phyloP scores from a whole-genome alignment of 2,329 filamentous ascomycete genomes.

The Alternaria rosae region DNA sequence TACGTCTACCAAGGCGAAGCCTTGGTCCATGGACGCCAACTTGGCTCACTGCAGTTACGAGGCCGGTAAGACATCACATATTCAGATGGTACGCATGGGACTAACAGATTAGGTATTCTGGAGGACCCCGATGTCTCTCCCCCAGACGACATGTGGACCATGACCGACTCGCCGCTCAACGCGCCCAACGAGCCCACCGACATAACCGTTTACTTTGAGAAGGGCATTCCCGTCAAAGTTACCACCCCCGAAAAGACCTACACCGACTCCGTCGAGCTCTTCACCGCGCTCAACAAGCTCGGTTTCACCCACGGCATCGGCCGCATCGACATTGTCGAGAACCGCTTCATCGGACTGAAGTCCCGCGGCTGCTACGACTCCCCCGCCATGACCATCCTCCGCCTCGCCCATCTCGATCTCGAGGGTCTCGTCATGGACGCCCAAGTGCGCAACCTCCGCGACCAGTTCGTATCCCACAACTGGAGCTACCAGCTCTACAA shows the following conservation, averaged over 20 bases:
- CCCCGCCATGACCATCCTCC: conserved; percentile 56
- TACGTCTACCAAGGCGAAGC: conserved; percentile 74
- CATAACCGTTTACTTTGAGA: conserved; percentile 75
- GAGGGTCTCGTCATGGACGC: conserved; percentile 73
- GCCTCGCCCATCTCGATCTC: conserved; percentile 66
- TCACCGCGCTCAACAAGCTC: conserved; percentile 74
- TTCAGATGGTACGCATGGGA: accelerated
- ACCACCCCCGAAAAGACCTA: conserved; percentile 65
- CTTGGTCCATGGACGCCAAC: conserved; percentile 65
- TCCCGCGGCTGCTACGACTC: conserved; percentile 80
- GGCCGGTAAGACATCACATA: conserved; percentile 60
- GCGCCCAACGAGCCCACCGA: conserved; percentile 75
- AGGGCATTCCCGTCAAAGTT: conserved; percentile 76
- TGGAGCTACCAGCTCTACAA: conserved; percentile 62
- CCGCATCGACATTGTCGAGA: conserved; percentile 83
- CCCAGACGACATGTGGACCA: conserved; percentile 82
- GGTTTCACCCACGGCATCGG: conserved; percentile 77
- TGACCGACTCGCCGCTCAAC: conserved; percentile 71
- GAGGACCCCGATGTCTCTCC: conserved; percentile 71
- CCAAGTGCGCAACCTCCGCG: conserved; percentile 72
- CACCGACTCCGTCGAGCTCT: conserved; percentile 75
- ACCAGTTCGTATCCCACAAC: conserved; percentile 70
- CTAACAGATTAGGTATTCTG: conserved; percentile 57
- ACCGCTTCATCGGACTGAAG: conserved; percentile 82
- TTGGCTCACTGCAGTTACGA: conserved; percentile 82